Conservation (phyloP, 371 early-diverging fungal genomes). For the Zychaea mexicana region DNA sequence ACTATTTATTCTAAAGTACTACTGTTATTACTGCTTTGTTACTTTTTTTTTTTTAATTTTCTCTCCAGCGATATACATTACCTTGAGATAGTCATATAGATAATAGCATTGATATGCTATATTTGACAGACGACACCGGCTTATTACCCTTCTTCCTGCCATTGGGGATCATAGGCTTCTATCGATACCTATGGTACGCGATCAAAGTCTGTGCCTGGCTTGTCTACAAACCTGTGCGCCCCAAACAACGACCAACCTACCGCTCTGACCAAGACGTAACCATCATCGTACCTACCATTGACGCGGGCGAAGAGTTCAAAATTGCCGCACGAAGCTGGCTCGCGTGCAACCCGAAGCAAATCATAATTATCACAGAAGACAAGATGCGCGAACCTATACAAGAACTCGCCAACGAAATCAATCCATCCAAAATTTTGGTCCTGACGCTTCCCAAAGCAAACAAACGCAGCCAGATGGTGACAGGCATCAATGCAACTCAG, state of each 20-base stretch:
- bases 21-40: background rate
- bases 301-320: slow-evolving; percentile 69
- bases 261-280: slow-evolving; percentile 57
- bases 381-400: slow-evolving; percentile 50
- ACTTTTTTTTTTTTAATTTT: background rate
- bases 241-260: slow-evolving; percentile 48
- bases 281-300: slow-evolving; percentile 70
- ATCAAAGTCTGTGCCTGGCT: slow-evolving; percentile 55
- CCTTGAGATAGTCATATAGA: too few species aligned
- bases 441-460: slow-evolving; percentile 55
- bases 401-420: slow-evolving; percentile 46
- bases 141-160: slow-evolving; percentile 65
- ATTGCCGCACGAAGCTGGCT: slow-evolving; percentile 66
- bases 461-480: slow-evolving; percentile 69
- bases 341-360: slow-evolving; percentile 58
- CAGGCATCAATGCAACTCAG: slow-evolving; percentile 62
- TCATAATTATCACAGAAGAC: slow-evolving; percentile 56
- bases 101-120: slow-evolving; percentile 44
- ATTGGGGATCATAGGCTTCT: slow-evolving; percentile 65
- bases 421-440: slow-evolving; percentile 45
- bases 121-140: slow-evolving; percentile 56
- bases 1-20: too few species aligned
- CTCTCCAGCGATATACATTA: background rate
- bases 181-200: slow-evolving; percentile 67
- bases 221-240: slow-evolving; percentile 45